Conservation (phyloP, 225 moss, liverwort and hornwort genomes). For the Ulota crispa region DNA sequence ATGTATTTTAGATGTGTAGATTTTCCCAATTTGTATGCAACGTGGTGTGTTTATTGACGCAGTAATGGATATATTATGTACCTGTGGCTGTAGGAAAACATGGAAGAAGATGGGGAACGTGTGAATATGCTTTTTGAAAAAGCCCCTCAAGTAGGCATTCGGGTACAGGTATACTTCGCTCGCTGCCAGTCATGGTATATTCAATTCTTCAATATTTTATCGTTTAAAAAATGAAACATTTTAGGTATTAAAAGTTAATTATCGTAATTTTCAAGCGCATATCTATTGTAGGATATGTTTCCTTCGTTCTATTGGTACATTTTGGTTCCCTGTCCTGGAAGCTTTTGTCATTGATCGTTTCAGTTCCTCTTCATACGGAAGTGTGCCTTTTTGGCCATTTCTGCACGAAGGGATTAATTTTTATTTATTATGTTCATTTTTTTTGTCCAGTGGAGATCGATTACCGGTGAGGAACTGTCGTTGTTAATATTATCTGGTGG, state of each 20-base stretch:
- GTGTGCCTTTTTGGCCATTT: neutral
- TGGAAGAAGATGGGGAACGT: conserved; percentile 91
- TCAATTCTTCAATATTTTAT: neutral
- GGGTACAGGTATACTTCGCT: conserved; percentile 58
- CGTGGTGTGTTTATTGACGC: neutral
- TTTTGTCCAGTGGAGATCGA: conserved; percentile 81
- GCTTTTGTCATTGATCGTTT: neutral
- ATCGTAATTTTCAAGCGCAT: neutral
- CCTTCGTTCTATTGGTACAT: neutral
- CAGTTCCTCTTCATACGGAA: neutral
- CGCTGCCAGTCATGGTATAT: neutral
- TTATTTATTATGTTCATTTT: neutral
- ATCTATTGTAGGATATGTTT: neutral
- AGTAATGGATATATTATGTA: neutral
- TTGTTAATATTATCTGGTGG: conserved; percentile 88
- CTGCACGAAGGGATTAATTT: neutral
- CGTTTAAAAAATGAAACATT: neutral
- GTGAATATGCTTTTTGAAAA: conserved; percentile 91
- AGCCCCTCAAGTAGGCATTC: conserved; percentile 86
- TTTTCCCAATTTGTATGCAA: neutral
- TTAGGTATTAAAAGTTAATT: neutral
- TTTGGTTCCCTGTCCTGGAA: neutral
- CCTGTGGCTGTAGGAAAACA: conserved; percentile 63
- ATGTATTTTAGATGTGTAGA: neutral
- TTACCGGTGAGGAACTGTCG: conserved; percentile 92